Conservation (phyloP, 345 rosid genomes). For the Mangifera indica region DNA sequence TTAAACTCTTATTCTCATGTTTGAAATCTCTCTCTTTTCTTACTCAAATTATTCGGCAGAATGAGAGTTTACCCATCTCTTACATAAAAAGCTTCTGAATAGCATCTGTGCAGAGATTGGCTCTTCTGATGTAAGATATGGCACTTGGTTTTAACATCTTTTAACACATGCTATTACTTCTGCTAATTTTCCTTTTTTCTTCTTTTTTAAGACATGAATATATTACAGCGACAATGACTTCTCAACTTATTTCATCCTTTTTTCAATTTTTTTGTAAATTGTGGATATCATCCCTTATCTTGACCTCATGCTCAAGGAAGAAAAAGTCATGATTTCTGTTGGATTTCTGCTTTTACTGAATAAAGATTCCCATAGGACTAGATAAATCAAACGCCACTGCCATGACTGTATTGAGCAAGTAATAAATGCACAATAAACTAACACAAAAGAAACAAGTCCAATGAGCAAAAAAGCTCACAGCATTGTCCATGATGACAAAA, state of each 20-base stretch:
- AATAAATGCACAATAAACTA: not conserved
- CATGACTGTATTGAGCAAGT: not conserved
- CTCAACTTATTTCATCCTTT: not conserved
- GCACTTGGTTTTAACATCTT: not conserved
- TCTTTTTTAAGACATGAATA: not conserved
- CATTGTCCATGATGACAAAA: constrained; percentile 5
- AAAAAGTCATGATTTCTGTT: not conserved
- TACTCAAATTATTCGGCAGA: no score
- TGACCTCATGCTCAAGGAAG: not conserved
- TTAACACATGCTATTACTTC: not conserved
- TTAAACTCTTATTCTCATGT: no score
- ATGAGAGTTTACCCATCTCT: not conserved
- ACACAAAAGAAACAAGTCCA: not conserved
- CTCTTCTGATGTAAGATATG: not conserved
- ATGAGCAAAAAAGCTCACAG: not conserved
- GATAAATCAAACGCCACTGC: not conserved
- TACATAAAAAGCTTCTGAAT: not conserved
- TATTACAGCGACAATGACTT: not conserved
- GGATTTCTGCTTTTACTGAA: not conserved
- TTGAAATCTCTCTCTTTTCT: no score
- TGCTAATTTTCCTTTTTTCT: not conserved
- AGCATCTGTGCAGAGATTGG: not conserved
- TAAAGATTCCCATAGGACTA: not conserved
- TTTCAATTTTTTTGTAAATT: no score
- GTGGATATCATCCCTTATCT: not conserved